Evolutionary conservation across 495 filamentous ascomycete genomes (phyloP), one percentile per base, ranked within the genome.

Genomic region (Schizothecium vesticola): DNA sequence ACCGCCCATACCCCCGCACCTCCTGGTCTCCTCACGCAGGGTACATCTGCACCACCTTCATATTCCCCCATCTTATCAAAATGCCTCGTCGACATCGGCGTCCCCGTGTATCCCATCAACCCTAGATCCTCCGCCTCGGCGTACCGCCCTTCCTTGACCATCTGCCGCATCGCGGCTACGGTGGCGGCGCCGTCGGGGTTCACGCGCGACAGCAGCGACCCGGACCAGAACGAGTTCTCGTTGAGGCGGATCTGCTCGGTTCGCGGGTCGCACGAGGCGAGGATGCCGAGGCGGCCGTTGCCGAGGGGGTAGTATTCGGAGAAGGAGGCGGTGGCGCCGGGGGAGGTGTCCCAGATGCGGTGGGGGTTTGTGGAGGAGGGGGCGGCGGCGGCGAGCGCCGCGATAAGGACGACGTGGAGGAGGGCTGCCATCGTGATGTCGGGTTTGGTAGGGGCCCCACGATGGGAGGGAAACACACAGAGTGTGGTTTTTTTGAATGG

Each of bases 151-250:
- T 58, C 19, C 16, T 25, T 43, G 9, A 65, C 22, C 11, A 65
- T 24, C 51, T 58, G 3, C 3, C 31, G 63, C 63, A 65, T 65
- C 26, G 22, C 16, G 0, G 9, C 1, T 3, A 65, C 55, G 1
- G 63, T 65, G 13, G 8, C 11, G 13, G 16, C 22, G 1, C 7
- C 63, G 16, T 65, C 63, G 0, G 63, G 63, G 55, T 65, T 65
- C 3, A 65, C 23, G 1, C 63, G 63, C 1, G 26, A 16, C 24
- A 65, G 63, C 7, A 55, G 63, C 1, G 51, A 43, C 0, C 63
- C 63, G 3, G 63, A 65, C 63, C 63, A 65, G 19, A 65, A 65
- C 22, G 63, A 65, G 51, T 65, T 65, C 19, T 65, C 63, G 63
- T 65, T 65, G 3, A 65, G 63, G 1, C 55, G 63, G 43, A 65